Evolutionary conservation across 2,329 filamentous ascomycete species (phyloP), one percentile per base, ranked within the genome.

Genomic region (Coccinonectria pachysandricola): DNA sequence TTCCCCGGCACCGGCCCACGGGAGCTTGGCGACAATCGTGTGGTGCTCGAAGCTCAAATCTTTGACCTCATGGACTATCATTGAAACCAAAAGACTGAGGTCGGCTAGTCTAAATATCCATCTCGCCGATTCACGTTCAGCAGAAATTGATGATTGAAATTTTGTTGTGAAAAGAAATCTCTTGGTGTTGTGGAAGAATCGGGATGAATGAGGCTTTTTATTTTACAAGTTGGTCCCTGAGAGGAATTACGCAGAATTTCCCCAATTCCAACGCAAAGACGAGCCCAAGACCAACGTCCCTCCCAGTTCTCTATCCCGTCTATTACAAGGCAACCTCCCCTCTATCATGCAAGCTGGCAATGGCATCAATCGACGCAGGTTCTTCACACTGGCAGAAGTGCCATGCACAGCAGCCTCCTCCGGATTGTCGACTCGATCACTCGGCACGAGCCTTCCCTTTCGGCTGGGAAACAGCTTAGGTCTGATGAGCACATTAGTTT

Each of bases 191-290:
- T 45, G 43, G 45, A 49, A 50, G 46, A 49, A 49, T 38, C 46
- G 47, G 50, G 52, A 53, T 51, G 49, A 53, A 52, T 53, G 52
- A 55, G 50, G 48, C 47, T 55, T 57, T 54, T 57, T 55, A 58
- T 55, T 58, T 57, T 58, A 58, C 55, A 58, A 52, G 46, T 52
- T 43, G 40, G 42, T 54, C 51, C 47, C 47, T 37, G 40, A 39
- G 43, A 48, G 48, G 38, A 49, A 47, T 40, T 45, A 45, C 37
- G 43, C 36, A 45, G 46, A 43, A 40, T 45, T 45, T 42, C 45
- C 45, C 48, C 48, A 51, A 48, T 42, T 54, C 48, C 48, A 52
- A 50, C 42, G 51, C 43, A 51, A 46, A 40, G 46, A 48, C 49
- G 42, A 44, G 37, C 34, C 42, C 44, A 48, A 41, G 37, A 42